A percentile compares a stretch with the other conserved stretches of the same genome.
Evolutionary conservation across 2,329 filamentous ascomycete genomes (phyloP).

Genomic region (Metarhizium rileyi): DNA sequence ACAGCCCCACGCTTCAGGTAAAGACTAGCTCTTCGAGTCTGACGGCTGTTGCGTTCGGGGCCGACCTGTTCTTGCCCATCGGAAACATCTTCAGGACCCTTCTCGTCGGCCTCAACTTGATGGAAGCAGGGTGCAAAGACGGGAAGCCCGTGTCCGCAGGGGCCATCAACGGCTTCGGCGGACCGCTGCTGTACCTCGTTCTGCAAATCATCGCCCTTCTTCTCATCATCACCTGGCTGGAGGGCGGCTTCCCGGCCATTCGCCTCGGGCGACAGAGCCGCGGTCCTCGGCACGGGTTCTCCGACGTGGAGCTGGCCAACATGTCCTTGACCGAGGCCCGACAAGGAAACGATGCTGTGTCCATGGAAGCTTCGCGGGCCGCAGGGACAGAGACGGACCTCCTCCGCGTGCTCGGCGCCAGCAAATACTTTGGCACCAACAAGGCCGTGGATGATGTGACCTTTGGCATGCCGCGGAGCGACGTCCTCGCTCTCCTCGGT

Average conservation of each 20-base stretch:
- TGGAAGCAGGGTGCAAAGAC: slow-evolving; percentile 61
- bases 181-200: slow-evolving; percentile 69
- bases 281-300: background rate
- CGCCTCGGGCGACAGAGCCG: background rate
- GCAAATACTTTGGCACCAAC: slow-evolving; percentile 62
- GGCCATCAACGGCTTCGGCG: slow-evolving; percentile 60
- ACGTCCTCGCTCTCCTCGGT: slow-evolving; percentile 75
- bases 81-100: slow-evolving; percentile 54
- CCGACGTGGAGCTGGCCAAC: background rate
- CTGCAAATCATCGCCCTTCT: slow-evolving; percentile 61
- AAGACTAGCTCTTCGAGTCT: background rate
- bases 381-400: slow-evolving; percentile 47
- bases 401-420: slow-evolving; percentile 62
- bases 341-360: background rate
- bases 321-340: background rate
- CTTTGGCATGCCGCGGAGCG: slow-evolving; percentile 62
- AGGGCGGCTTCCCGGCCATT: slow-evolving; percentile 46
- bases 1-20: background rate
- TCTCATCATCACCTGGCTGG: slow-evolving; percentile 61
- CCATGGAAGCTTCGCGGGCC: background rate
- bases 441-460: slow-evolving; percentile 71
- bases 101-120: slow-evolving; percentile 67
- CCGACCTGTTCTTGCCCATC: slow-evolving; percentile 16
- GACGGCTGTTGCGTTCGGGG: slow-evolving; percentile 9
- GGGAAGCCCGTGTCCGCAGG: slow-evolving; percentile 52